These are phyloP conservation scores for Aschersonia sp. DNA, from an alignment of 2,329 filamentous ascomycete species.

Conservation along the genomic window DNA sequence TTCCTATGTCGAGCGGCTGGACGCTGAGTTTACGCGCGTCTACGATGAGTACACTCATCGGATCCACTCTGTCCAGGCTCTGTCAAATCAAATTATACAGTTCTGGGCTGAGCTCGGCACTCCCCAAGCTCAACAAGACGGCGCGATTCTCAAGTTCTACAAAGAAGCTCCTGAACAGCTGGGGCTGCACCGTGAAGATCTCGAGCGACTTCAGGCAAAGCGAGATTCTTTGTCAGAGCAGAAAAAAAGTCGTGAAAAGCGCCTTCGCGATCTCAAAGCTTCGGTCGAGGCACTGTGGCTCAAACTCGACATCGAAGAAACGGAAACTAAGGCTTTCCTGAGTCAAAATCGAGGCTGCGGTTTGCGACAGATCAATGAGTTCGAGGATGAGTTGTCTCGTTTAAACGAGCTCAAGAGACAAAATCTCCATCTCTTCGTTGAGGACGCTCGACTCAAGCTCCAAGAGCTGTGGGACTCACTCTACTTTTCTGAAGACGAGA, in stretches of 20 bases:
- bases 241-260: constrained; percentile 71
- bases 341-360: constrained; percentile 83
- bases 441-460: constrained; percentile 78
- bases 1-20: constrained; percentile 71
- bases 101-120: constrained; percentile 94
- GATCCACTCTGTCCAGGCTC: constrained; percentile 55
- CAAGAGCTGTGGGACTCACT: constrained; percentile 91
- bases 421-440: constrained; percentile 89
- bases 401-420: constrained; percentile 89
- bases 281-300: constrained; percentile 84
- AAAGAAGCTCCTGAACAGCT: constrained; percentile 86
- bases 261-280: constrained; percentile 56
- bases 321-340: constrained; percentile 72
- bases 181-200: constrained; percentile 77
- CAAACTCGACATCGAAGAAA: constrained; percentile 68
- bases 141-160: constrained; percentile 74
- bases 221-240: constrained; percentile 77
- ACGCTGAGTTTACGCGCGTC: constrained; percentile 82
- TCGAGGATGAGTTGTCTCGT: constrained; percentile 75
- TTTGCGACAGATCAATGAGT: constrained; percentile 85
- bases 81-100: constrained; percentile 76
- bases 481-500: constrained; percentile 95
- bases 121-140: constrained; percentile 84
- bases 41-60: constrained; percentile 93
- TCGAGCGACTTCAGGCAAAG: constrained; percentile 55